Percentiles rank a stretch among this genome's conserved stretches.
These are phyloP conservation scores for Roridomyces roridus DNA, from an alignment of 768 basidiomycete species.

Conservation along the genomic window DNA sequence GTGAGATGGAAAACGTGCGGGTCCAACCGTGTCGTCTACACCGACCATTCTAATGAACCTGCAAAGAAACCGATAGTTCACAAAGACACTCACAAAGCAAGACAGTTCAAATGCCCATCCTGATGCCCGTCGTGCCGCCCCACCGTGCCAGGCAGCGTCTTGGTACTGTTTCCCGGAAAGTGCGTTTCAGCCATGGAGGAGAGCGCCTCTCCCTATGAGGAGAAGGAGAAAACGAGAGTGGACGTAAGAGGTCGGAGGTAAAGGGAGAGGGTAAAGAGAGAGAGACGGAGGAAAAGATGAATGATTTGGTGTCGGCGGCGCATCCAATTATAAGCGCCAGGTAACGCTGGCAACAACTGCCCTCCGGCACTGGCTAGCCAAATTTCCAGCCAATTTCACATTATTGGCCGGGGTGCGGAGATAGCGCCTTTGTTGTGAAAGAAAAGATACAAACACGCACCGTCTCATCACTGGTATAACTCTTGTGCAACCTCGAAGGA, in stretches of 20 bases:
- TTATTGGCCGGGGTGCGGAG: not conserved
- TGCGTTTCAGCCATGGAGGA: slow-evolving; percentile 25
- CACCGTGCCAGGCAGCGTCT: slow-evolving; percentile 24
- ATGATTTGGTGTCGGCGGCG: not conserved
- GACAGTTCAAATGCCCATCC: slow-evolving; percentile 26
- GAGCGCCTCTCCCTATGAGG: slow-evolving; percentile 9
- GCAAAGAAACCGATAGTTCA: not conserved
- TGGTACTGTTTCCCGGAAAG: slow-evolving; percentile 24
- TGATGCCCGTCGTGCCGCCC: slow-evolving; percentile 28
- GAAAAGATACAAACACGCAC: slow-evolving; percentile 1
- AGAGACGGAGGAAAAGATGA: not conserved
- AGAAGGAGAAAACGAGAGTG: slow-evolving; percentile 14
- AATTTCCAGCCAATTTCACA: too few relatives aligned
- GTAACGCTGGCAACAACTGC: slow-evolving; percentile 23
- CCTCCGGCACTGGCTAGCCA: too few relatives aligned
- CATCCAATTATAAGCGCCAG: slow-evolving; percentile 1
- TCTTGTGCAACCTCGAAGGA: slow-evolving; percentile 12
- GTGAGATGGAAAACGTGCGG: slow-evolving; percentile 27
- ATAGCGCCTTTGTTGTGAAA: not conserved
- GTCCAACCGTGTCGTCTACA: slow-evolving; percentile 33
- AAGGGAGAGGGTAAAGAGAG: slow-evolving; percentile 10
- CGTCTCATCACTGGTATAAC: slow-evolving; percentile 18
- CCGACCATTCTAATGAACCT: not conserved
- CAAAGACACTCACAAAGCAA: slow-evolving; percentile 20
- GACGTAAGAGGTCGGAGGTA: slow-evolving; percentile 4